phyloP scores from a whole-genome alignment of 495 filamentous ascomycete species.

The Xylaria nigripes region DNA sequence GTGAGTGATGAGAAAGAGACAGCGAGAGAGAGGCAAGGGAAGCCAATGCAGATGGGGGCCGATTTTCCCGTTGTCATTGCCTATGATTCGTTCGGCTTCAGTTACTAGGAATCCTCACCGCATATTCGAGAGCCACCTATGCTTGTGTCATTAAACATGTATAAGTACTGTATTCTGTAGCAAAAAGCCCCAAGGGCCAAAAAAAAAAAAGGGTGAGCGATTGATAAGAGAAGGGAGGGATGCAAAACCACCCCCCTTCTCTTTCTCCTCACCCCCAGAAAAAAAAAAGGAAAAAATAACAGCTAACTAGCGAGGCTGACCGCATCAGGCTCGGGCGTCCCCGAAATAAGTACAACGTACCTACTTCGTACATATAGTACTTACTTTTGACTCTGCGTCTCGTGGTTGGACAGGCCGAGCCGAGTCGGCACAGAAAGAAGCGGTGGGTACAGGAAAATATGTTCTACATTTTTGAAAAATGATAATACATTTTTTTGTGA shows the following conservation, averaged over 20 bases:
- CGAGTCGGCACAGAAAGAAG: slow-evolving; percentile 1
- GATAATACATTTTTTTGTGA: too few species aligned
- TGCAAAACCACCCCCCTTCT: too few species aligned
- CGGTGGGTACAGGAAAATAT: background rate
- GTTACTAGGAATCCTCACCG: background rate
- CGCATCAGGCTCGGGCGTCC: slow-evolving; percentile 13
- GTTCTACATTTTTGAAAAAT: too few species aligned
- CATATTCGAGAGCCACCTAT: background rate
- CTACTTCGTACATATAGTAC: background rate
- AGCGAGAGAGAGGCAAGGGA: background rate
- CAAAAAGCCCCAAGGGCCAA: too few species aligned
- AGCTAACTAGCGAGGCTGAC: slow-evolving; percentile 8
- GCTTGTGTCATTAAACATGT: background rate
- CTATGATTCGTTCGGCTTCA: background rate
- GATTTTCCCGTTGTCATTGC: background rate
- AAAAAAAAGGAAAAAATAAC: background rate
- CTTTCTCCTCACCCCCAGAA: background rate
- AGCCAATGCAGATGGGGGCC: background rate
- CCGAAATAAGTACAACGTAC: background rate
- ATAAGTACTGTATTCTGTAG: too few species aligned
- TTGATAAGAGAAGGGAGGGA: background rate
- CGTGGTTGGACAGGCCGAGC: background rate
- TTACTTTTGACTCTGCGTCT: slow-evolving; percentile 4
- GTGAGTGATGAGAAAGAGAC: background rate
- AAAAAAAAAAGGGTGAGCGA: background rate